Conservation (phyloP, 228 moss, liverwort and hornwort genomes). For the Sphagnum fallax region DNA sequence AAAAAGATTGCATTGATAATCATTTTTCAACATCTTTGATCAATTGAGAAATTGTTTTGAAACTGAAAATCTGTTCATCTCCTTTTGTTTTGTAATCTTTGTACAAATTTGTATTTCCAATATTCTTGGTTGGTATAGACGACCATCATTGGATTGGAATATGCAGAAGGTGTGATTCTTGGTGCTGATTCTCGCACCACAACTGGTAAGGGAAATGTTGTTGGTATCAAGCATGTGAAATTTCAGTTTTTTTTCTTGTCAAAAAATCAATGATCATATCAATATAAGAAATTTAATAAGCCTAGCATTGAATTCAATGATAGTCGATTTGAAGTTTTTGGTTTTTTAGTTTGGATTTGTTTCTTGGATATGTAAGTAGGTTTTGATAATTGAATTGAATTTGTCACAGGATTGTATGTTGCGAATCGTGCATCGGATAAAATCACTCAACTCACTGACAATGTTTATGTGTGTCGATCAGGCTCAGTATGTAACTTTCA, state of each 20-base stretch:
- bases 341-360: too few species aligned
- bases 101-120: neutral
- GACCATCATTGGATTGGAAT: conserved; percentile 96
- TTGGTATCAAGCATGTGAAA: neutral
- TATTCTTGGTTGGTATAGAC: conserved; percentile 34
- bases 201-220: conserved; percentile 41
- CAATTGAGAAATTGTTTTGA: too few species aligned
- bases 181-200: conserved; percentile 97
- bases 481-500: conserved; percentile 63
- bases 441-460: conserved; percentile 90
- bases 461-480: conserved; percentile 88
- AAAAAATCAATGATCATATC: neutral
- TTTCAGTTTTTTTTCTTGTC: neutral
- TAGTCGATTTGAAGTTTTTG: neutral
- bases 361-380: too few species aligned
- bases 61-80: too few species aligned
- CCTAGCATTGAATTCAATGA: conserved; percentile 4
- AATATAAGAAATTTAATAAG: too few species aligned
- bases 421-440: conserved; percentile 98
- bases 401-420: conserved; percentile 74
- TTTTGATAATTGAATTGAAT: too few species aligned
- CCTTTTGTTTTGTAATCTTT: neutral
- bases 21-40: too few species aligned
- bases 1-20: too few species aligned
- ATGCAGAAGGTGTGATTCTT: conserved; percentile 77